Base-by-base conservation (phyloP, 345 rosid species). In the Mangifera indica region DNA sequence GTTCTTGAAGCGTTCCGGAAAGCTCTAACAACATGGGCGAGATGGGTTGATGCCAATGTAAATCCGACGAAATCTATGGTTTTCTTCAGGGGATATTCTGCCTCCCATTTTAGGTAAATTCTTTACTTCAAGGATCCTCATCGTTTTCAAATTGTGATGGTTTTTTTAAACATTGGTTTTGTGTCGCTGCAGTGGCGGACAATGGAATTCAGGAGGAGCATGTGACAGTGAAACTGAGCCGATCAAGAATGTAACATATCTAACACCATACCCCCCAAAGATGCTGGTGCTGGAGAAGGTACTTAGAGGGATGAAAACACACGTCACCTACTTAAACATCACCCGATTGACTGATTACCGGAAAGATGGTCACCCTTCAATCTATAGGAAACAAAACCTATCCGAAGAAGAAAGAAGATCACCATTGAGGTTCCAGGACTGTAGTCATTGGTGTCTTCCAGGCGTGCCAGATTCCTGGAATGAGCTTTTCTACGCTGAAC, bases 381-480 rank as follows among this genome's bases (percentile, higher is more conserved):
- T 95, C 21, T 95, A 91, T 71, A 69, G 97, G 78, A 92, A 83
- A 77, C 88, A 76, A 29, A 76, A 82, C 34, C 7, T 87, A n/a
- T 14, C 96, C 0, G 76, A 34, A 0, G 91, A 72, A 52, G 93
- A 92, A 79, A 83, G 83, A 67, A 80, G 68, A 66, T 75, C 89
- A 0, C 93, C 96, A 0, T 56, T 92, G 77, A 77, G 20, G 70
- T 92, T 71, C 81, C 99, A 95, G 70, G 99, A 95, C 72, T 95
- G 99, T 82, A 92, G 99, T 83, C 99, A 95, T 52, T 95, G 99
- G 99, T 95, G 99, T 83, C 96, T 95, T 63, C 98, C 99, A 0
- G 99, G 99, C 0, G 98, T 95, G 26, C 99, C 98, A 0, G 99
- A 95, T 69, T 73, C 89, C 0, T 95, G 99, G 99, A 95, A 95